Base-by-base conservation (phyloP, 257 asterid genomes). In the Petunia secreta region DNA sequence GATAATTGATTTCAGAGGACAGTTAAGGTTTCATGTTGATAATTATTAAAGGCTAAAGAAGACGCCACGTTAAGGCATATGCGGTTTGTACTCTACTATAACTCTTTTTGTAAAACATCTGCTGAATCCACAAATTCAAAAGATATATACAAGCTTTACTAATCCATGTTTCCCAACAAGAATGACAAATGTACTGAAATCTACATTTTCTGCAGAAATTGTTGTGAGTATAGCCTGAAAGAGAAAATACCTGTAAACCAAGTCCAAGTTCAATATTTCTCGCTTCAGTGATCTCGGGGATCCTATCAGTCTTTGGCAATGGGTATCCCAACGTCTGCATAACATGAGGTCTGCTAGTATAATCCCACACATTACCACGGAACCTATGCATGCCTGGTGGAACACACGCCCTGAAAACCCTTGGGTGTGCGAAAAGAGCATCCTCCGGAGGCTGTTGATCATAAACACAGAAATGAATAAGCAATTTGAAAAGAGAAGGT, bases 301-400 rank as follows among this genome's bases (percentile, higher is more conserved):
- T 89, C 83, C 93, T 83, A 80, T 96, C 98, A 40, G 64, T 63
- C 93, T 83, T 82, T 69, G 78, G 14, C 87, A 96, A 85, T 50
- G 99, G 99, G 87, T 94, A 96, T 44, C 98, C 96, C 5, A 96
- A 91, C 52, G 90, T 85, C 84, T 55, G 85, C 97, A 96, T 92
- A 80, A 94, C 97, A 77, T 91, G 91, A 75, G 99, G 95, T 55
- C 90, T 87, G 83, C 97, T 63, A 38, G 92, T 98, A 80, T 90
- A 96, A 82, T 94, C 98, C 99, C 99, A 96, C 81, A 96, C 90
- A 80, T 92, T 96, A 81, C 98, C 98, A 78, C 98, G 95, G 81
- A 96, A 96, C 16, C 98, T 87, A 89, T 96, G 99, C 98, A 96
- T 96, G 25, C 99, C 99, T 75, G 99, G 99, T 80, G 99, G 99